Base-by-base conservation (phyloP, 495 filamentous ascomycete genomes). In the Daldinia concentrica region DNA sequence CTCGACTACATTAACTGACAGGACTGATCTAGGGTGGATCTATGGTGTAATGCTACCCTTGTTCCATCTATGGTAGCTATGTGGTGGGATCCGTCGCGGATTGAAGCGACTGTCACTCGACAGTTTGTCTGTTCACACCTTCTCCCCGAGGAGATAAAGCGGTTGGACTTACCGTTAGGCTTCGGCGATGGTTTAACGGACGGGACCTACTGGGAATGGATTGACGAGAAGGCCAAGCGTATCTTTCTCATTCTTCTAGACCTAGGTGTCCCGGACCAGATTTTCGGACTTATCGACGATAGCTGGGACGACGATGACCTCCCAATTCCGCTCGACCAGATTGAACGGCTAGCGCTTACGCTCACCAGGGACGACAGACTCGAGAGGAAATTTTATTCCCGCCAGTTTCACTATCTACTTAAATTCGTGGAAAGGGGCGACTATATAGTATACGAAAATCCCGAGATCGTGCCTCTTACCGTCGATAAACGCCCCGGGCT, bases 141-240 rank as follows among this genome's bases (percentile, higher is more conserved):
- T 19, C 82, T 86, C n/a, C 86, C 88, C 12, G 84, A 89, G 14
- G 87, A 90, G 76, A 84, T 90, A 64, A 79, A 86, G 32, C 85
- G 85, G 27, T 82, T 98, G 15, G 89, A 95, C 74, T 82, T 85
- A 51, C 89, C 89, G 0, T 80, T 94, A 37, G 86, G 86, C 17
- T 97, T 95, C 80, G 94, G 93, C n/a, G 93, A 94, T 74, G 92
- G 90, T 12, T 79, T 98, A 69, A 97, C 94, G 1, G 92, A 93
- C 73, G 90, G 93, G 69, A 96, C 93, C 1, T 98, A 97, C 75
- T 89, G 93, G 79, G 94, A 97, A 71, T 96, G 92, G 92, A 96
- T 98, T 65, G 82, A 96, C 57, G 81, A 90, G 66, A 91, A 90
- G 72, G 90, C 92, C 4, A 90, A 87, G 69, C 87, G 89, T 62